Evolutionary conservation across 2,329 filamentous ascomycete genomes (phyloP).

Genomic region (Periconia digitata): DNA sequence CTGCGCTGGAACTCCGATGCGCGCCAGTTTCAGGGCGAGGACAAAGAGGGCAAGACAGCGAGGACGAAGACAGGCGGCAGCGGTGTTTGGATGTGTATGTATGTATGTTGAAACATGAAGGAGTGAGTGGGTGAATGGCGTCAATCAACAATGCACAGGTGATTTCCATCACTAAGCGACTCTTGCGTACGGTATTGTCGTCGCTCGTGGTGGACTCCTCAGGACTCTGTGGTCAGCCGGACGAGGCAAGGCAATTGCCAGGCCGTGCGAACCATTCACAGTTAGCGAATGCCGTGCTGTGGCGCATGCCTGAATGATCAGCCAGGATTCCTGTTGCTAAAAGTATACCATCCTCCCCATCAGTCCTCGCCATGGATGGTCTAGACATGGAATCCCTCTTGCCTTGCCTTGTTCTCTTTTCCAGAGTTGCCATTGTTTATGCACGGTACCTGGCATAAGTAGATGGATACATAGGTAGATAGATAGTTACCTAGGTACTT

Average conservation of each 20-base stretch:
- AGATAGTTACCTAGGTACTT: no score
- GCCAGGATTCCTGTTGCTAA: conserved; percentile 6
- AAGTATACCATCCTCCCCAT: no score
- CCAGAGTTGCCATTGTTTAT: not conserved
- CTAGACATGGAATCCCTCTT: not conserved
- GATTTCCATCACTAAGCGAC: no score
- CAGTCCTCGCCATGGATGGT: conserved; percentile 2
- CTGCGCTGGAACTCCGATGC: conserved; percentile 8
- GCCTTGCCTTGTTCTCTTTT: not conserved
- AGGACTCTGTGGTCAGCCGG: conserved; percentile 27
- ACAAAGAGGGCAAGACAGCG: conserved; percentile 4
- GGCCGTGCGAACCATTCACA: not conserved
- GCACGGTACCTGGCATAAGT: no score
- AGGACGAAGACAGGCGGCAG: not conserved
- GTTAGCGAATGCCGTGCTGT: conserved; percentile 1
- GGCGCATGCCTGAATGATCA: not conserved
- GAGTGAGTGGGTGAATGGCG: no score
- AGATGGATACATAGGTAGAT: no score
- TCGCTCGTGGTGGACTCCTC: no score
- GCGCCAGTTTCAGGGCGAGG: conserved; percentile 8
- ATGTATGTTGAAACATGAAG: no score
- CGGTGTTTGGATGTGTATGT: not conserved
- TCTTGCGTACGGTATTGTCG: no score
- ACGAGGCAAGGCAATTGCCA: conserved; percentile 13
- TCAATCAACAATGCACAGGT: no score